A percentile compares a stretch with the other conserved stretches of the same genome.
Evolutionary conservation across 108 stramenopile genomes (phyloP).

Genomic region (Stephanodiscus triporus): DNA sequence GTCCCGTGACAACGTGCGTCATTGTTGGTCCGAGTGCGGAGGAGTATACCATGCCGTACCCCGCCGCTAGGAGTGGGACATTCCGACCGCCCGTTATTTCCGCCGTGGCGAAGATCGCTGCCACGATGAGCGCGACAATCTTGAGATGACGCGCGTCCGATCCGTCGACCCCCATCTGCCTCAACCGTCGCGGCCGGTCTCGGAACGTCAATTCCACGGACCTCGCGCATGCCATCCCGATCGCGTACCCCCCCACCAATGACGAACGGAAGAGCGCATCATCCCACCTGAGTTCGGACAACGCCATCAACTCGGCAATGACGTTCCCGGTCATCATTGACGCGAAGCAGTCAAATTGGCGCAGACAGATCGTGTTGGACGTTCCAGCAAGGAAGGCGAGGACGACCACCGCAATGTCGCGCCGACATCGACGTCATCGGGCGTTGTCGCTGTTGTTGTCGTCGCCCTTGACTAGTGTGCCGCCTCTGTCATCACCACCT

Average conservation of each 20-base stretch:
- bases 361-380: conserved; percentile 25
- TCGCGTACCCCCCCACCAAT: conserved; percentile 19
- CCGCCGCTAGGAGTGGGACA: conserved; percentile 12
- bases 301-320: conserved; percentile 10
- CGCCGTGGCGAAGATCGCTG: conserved; percentile 21
- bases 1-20: conserved; percentile 25
- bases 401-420: conserved; percentile 5
- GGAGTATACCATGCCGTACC: conserved; percentile 25
- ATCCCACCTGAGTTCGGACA: conserved; percentile 17
- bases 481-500: not conserved
- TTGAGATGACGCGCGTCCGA: not conserved
- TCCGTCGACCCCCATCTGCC: no score
- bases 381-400: conserved; percentile 35
- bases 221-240: conserved; percentile 5
- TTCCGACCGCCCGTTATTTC: not conserved
- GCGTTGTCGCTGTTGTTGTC: no score
- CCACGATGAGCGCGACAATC: conserved; percentile 13
- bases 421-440: not conserved
- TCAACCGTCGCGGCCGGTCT: no score
- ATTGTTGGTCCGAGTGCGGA: no score
- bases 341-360: conserved; percentile 22
- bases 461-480: no score
- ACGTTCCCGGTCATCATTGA: conserved; percentile 49
- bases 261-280: conserved; percentile 16
- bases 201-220: conserved; percentile 5